A percentile compares a stretch with the other conserved stretches of the same genome.
phyloP scores from a whole-genome alignment of 1,139 yeast species.

The Suhomyces kunorum region DNA sequence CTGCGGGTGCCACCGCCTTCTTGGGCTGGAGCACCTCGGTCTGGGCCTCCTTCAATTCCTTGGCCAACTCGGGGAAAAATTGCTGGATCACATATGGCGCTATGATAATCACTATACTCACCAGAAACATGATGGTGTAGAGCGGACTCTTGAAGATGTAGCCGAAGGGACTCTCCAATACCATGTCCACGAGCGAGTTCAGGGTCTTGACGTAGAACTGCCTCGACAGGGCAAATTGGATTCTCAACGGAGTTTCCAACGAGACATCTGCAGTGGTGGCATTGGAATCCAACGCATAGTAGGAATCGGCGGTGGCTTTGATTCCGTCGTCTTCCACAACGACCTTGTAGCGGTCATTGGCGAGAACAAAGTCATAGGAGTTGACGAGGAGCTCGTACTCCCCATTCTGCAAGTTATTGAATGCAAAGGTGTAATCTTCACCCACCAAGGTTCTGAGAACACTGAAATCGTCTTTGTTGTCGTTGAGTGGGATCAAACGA shows the following conservation, averaged over 20 bases:
- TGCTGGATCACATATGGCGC: conserved; percentile 37
- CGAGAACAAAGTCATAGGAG: conserved; percentile 41
- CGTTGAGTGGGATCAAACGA: conserved; percentile 23
- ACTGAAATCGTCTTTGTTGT: conserved; percentile 13
- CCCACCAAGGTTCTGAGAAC: conserved; percentile 24
- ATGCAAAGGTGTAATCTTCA: conserved; percentile 29
- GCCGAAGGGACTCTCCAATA: conserved; percentile 47
- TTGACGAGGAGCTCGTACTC: conserved; percentile 36
- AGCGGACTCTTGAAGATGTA: conserved; percentile 39
- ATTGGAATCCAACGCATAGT: conserved; percentile 17
- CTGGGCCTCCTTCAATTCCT: conserved; percentile 33
- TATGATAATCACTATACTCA: conserved; percentile 33
- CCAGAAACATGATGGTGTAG: conserved; percentile 38
- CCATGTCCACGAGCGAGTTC: conserved; percentile 36
- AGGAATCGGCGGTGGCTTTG: conserved; percentile 25
- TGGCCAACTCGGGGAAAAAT: conserved; percentile 43
- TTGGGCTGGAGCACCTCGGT: conserved; percentile 7
- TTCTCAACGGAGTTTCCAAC: conserved; percentile 22
- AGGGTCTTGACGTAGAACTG: conserved; percentile 40
- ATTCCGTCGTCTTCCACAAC: conserved; percentile 21
- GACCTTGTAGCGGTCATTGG: conserved; percentile 29
- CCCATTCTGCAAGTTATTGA: conserved; percentile 30
- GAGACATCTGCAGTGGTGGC: conserved; percentile 21
- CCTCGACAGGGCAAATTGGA: conserved; percentile 27
- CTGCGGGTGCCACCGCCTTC: too few relatives aligned